phyloP scores from a whole-genome alignment of 305 asterid genomes.

The Caryopteris hybrid region DNA sequence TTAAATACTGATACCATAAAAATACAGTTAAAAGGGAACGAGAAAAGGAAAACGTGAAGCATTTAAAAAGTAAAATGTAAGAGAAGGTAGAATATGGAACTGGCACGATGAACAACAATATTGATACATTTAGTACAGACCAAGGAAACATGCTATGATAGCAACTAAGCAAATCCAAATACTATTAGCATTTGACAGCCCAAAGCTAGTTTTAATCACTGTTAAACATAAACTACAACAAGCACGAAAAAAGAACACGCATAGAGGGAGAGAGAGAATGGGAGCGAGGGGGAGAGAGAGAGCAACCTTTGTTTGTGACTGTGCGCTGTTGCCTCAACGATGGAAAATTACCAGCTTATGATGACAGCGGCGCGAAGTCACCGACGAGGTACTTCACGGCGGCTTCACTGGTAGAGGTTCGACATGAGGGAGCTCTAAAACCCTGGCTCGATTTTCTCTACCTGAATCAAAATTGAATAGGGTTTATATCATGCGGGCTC shows the following conservation, averaged over 20 bases:
- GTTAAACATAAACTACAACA: background rate
- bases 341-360: background rate
- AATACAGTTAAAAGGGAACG: background rate
- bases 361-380: background rate
- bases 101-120: background rate
- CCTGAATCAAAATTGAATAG: background rate
- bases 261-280: background rate
- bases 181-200: background rate
- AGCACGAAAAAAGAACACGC: background rate
- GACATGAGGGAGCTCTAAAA: slow-evolving; percentile 1
- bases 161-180: background rate
- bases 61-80: background rate
- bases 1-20: background rate
- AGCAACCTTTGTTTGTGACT: background rate
- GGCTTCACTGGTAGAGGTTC: slow-evolving; percentile 17
- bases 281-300: too few species aligned
- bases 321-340: too few species aligned
- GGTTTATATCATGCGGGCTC: slow-evolving; percentile 14
- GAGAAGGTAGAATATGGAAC: background rate
- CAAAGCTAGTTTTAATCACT: background rate
- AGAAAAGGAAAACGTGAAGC: background rate
- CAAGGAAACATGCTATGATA: background rate
- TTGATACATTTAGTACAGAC: background rate
- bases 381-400: slow-evolving; percentile 11
- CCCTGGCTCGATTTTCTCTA: slow-evolving; percentile 11